Evolutionary conservation across 768 basidiomycete species (phyloP).

Genomic region (Pilatotrama ljubarskyi): DNA sequence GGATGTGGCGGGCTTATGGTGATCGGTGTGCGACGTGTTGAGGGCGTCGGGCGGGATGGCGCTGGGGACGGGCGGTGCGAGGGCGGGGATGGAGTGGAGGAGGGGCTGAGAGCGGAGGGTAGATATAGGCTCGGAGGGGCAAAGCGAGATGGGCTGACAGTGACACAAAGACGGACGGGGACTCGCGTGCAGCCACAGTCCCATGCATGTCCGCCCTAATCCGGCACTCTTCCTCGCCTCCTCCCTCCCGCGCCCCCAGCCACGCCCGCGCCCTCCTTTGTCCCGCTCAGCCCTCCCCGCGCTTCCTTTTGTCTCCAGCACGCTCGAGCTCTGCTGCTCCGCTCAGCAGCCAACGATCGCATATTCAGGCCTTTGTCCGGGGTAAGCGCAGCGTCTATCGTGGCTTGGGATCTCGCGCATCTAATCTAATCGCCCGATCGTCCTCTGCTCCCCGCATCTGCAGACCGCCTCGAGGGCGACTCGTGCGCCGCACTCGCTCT

Average conservation of each 20-base stretch:
- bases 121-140: slow-evolving; percentile 8
- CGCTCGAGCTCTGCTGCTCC: background rate
- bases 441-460: background rate
- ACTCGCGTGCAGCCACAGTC: background rate
- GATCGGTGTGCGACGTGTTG: slow-evolving; percentile 6
- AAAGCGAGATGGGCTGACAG: slow-evolving; percentile 15
- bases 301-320: background rate
- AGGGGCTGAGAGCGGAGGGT: background rate
- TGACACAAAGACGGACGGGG: slow-evolving; percentile 16
- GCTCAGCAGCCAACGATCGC: background rate
- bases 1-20: background rate
- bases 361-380: slow-evolving; percentile 4
- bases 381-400: slow-evolving; percentile 2
- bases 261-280: background rate
- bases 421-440: slow-evolving; percentile 17
- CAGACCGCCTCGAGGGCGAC: slow-evolving; percentile 12
- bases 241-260: background rate
- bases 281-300: background rate
- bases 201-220: slow-evolving; percentile 7
- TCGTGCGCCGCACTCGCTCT: slow-evolving; percentile 5
- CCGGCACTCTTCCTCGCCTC: slow-evolving; percentile 18
- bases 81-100: slow-evolving; percentile 5
- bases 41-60: background rate
- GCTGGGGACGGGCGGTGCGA: slow-evolving; percentile 1
- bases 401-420: slow-evolving; percentile 5